phyloP scores from a whole-genome alignment of 345 rosid genomes.

The Trapa incisa region DNA sequence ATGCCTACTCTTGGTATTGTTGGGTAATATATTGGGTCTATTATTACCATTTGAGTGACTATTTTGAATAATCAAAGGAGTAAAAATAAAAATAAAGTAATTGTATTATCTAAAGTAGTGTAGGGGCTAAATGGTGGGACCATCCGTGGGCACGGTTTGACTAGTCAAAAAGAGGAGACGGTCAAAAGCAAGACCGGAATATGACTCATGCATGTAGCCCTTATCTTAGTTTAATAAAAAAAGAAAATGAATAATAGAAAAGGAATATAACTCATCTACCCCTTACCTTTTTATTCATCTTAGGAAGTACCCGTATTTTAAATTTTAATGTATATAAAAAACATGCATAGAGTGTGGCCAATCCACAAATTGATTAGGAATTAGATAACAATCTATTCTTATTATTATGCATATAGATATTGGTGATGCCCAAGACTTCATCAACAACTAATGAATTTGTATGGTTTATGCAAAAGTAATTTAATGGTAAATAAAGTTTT shows the following conservation, averaged over 20 bases:
- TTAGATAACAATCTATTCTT: too few relatives aligned
- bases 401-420: too few relatives aligned
- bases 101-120: background rate
- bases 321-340: too few relatives aligned
- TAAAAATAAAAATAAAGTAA: background rate
- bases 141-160: constrained; percentile 20
- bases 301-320: background rate
- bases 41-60: background rate
- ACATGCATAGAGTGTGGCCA: background rate
- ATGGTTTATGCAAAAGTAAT: background rate
- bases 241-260: background rate
- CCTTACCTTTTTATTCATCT: background rate
- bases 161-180: constrained; percentile 45
- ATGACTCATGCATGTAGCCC: background rate
- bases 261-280: background rate
- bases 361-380: background rate
- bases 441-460: too few relatives aligned
- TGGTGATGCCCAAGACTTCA: too few relatives aligned
- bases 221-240: background rate
- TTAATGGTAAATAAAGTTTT: background rate
- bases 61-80: background rate
- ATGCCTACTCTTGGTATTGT: background rate
- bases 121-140: background rate
- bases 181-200: constrained; percentile 7
- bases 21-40: too few relatives aligned